Conservation (phyloP, 805 yeast genomes). For the Candida chauliodis region DNA sequence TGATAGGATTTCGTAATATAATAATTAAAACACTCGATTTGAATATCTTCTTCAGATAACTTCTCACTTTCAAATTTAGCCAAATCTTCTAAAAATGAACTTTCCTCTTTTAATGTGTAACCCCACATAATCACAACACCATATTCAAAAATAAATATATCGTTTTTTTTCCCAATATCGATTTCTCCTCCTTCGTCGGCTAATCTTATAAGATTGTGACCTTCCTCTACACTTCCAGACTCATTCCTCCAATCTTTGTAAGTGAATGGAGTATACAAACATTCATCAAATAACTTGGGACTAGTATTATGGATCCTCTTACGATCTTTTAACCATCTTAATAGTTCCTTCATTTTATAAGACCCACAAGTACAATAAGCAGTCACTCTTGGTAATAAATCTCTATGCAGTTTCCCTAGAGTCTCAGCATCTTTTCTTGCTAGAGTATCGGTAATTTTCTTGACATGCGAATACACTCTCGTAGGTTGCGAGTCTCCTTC, state of each 20-base stretch:
- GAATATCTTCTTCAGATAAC: constrained; percentile 86
- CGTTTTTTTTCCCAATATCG: constrained; percentile 77
- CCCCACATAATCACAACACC: constrained; percentile 99
- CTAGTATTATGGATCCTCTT: constrained; percentile 69
- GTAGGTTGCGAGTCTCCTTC: constrained; percentile 14
- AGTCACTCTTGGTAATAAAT: constrained; percentile 85
- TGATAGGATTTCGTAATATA: constrained; percentile 92
- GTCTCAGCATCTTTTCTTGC: constrained; percentile 94
- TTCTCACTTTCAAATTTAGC: constrained; percentile 93
- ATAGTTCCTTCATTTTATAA: constrained; percentile 81
- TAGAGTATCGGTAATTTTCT: constrained; percentile 77
- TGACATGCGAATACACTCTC: constrained; percentile 76
- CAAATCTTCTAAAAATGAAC: constrained; percentile 73
- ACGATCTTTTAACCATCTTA: constrained; percentile 80
- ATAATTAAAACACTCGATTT: constrained; percentile 91
- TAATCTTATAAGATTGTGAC: constrained; percentile 51
- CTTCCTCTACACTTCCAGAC: background rate
- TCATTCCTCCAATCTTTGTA: constrained; percentile 72
- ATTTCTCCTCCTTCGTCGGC: constrained; percentile 97
- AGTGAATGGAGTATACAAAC: constrained; percentile 86
- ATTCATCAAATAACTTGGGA: constrained; percentile 91
- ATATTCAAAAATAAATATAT: constrained; percentile 86
- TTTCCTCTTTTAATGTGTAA: constrained; percentile 78
- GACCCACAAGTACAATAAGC: constrained; percentile 96
- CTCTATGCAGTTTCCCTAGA: constrained; percentile 81